phyloP scores from a whole-genome alignment of 257 asterid genomes.

The Nemophila menziesii region DNA sequence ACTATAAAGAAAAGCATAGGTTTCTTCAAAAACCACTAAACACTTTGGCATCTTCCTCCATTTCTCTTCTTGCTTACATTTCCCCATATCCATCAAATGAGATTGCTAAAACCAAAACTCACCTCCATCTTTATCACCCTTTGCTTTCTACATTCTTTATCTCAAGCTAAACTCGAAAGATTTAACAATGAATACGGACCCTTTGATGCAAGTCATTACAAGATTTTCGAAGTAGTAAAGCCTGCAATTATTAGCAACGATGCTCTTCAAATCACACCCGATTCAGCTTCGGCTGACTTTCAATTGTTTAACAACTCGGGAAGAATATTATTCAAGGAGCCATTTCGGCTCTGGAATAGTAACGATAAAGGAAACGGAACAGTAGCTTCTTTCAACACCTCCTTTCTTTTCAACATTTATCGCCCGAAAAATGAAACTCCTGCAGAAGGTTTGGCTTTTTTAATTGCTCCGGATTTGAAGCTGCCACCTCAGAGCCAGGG shows the following conservation, averaged over 20 bases:
- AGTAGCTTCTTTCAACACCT: slow-evolving; percentile 46
- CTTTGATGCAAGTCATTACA: slow-evolving; percentile 13
- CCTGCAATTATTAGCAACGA: slow-evolving; percentile 29
- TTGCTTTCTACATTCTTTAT: slow-evolving; percentile 12
- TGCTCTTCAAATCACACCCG: slow-evolving; percentile 74
- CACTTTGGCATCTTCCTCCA: neutral
- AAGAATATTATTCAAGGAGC: slow-evolving; percentile 28
- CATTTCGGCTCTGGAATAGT: slow-evolving; percentile 64
- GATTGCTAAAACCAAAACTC: slow-evolving; percentile 11
- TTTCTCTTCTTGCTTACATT: neutral
- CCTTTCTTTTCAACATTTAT: slow-evolving; percentile 53
- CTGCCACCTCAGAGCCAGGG: slow-evolving; percentile 51
- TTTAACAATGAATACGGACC: slow-evolving; percentile 11
- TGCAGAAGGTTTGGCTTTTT: slow-evolving; percentile 60
- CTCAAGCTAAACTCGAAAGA: slow-evolving; percentile 18
- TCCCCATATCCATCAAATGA: slow-evolving; percentile 28
- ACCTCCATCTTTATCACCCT: slow-evolving; percentile 11
- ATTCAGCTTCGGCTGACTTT: slow-evolving; percentile 19
- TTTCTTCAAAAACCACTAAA: slow-evolving; percentile 8
- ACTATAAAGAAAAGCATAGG: slow-evolving; percentile 2
- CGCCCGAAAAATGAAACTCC: neutral
- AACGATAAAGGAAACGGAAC: neutral
- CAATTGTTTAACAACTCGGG: slow-evolving; percentile 26
- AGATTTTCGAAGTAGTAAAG: neutral
- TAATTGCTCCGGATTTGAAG: slow-evolving; percentile 37